Evolutionary conservation across 148 eudicot species (phyloP), one percentile per base, ranked within the genome.

Genomic region (Camellia japonica): DNA sequence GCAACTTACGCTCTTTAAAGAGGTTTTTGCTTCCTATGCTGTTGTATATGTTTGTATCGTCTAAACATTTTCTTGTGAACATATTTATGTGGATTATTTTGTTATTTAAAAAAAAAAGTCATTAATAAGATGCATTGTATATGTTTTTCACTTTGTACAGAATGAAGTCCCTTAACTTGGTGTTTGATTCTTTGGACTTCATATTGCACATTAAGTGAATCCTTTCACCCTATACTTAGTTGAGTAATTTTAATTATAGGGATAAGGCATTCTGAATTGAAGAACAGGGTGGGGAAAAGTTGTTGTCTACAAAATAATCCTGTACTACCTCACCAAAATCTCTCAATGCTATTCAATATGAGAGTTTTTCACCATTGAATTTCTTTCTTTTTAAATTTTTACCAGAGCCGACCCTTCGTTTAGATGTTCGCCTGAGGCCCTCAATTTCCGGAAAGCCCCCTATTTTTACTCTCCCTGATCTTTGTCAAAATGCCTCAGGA

Each of bases 1-100:
- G 94, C 97, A 79, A 94, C 99, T 61, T 96, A 96, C 67, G 92
- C 92, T 79, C 83, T 89, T 69, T 93, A 77, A 89, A 59, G 61
- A 80, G 44, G 51, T 72, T 73, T 30, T 44, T 72, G 67, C 46
- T 64, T 51, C 77, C 59, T 13, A 78, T 64, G 16, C 46, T 66
- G 3, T 41, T 71, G 71, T 42, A 15, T 56, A 82, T 38, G 15
- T 72, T 19, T 51, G 54, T 9, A 44, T 64, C 8, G 5, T 10
- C 63, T 64, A 54, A 38, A 30, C 30, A 30, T 30, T 30, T 30
- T 30, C 30, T 30, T 30, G 30, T 30, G 30, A 30, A 30, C 30
- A 0, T 30, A 30, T 23, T 30, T 30, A 30, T 30, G 30, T 30
- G 30, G 30, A 30, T 30, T 30, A 30, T 30, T 30, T 30, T 30